Base-by-base conservation (phyloP, 1,284 basidiomycete genomes). In the Trichosporon sp. region DNA sequence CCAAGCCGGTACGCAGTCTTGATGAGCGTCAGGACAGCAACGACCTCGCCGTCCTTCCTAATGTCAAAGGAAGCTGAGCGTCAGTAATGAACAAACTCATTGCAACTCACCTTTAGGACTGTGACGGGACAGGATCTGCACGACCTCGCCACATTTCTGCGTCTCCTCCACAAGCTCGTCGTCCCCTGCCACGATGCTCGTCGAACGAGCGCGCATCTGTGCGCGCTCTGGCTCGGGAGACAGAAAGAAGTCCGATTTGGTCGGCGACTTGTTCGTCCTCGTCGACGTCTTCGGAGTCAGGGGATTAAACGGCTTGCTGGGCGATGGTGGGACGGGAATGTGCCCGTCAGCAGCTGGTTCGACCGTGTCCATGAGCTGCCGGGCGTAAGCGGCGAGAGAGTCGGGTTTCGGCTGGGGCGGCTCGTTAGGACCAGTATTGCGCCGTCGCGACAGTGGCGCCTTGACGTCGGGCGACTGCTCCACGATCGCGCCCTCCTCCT, bases 1-100 rank as follows among this genome's bases (percentile, higher is more conserved):
- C 94, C 94, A 0, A 96, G 87, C 25, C 95, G 85, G 81, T 92
- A 96, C 1, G 91, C 91, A 47, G 90, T 90, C 83, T 96, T 97
- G 51, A 91, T 88, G 72, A 97, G 91, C 0, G 93, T 95, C n/a
- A 97, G 83, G 31, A 92, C 89, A 1, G 94, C 93, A 65, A 96
- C 92, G 56, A 89, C 88, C 64, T 91, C 87, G 0, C 91, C 92
- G 63, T 95, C 92, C 84, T 96, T 95, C 77, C 89, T 91, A 70
- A 97, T 93, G 82, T 97, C 94, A 82, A 92, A 96, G 0, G 93
- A 94, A 35, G 90, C 93, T 95, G 72, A 27, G 1, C 9, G 51
- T 66, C 38, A 70, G 70, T 12, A 21, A 13, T 6, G 13, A 6
- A 9, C 9, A n/a, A 2, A 1, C 15, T 2, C 12, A n/a, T 11